Base-by-base conservation (phyloP, 2,329 filamentous ascomycete species). In the Pyricularia grisea region DNA sequence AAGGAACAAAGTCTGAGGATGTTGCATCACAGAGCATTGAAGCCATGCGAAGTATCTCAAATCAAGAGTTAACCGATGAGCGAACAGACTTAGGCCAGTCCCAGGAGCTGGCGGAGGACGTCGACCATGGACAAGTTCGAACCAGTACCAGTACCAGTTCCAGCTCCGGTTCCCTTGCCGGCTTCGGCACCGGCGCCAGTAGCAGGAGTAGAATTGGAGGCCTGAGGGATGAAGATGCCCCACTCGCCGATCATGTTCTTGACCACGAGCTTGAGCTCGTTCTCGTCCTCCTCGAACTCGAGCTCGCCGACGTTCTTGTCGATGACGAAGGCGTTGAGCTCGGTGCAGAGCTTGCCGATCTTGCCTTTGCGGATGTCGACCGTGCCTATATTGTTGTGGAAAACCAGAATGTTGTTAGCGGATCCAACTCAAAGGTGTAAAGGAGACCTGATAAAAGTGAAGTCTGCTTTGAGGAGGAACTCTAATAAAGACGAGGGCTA, bases 241-340 rank as follows among this genome's bases (percentile, higher is more conserved):
- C 74, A 79, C 70, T 79, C 77, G 31, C 75, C 78, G 55, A 75
- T 75, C 68, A 79, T 71, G 71, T 77, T 73, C 33, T 68, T 69
- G 23, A 79, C 77, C 2, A 70, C 75, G 0, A 77, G 67, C 0
- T 75, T 74, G 2, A 79, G 69, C 73, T 81, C 79, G 65, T 79
- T 80, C 71, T 81, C 79, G 2, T 81, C 80, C 1, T 68, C 77
- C 72, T 81, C 79, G 60, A 81, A 81, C 71, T 81, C 27, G 79
- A 72, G 69, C 71, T 71, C 79, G 68, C 78, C 78, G 0, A 80
- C 67, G 23, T 73, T 74, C 7, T 73, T 71, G 36, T 77, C 77
- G 60, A 81, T 76, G 68, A 80, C 73, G 67, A 81, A 81, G 17
- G 73, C 74, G 67, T 77, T 75, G 50, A 77, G 74, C 27, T 79